These are phyloP conservation scores for Epichloe elymi DNA, from an alignment of 2,329 filamentous ascomycete genomes.

Conservation along the genomic window DNA sequence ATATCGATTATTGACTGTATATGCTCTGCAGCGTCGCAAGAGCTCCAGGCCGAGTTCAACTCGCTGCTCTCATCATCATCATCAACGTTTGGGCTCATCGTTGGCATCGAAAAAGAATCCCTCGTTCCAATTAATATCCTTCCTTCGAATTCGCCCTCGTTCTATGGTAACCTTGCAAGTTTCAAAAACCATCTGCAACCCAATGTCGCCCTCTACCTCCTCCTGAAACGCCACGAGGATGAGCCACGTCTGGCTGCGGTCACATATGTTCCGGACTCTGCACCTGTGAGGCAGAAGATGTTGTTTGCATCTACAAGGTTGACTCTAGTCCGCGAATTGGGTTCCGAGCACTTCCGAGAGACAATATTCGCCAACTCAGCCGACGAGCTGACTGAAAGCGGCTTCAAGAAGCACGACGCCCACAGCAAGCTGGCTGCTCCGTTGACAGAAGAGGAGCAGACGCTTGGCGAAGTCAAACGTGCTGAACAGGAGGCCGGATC, in stretches of 20 bases:
- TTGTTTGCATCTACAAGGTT: conserved; percentile 68
- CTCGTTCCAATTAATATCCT: conserved; percentile 46
- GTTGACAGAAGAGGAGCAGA: conserved; percentile 65
- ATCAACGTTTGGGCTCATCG: conserved; percentile 55
- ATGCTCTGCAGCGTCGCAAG: conserved; percentile 49
- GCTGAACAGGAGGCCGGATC: conserved; percentile 62
- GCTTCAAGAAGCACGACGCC: conserved; percentile 60
- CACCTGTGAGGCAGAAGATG: conserved; percentile 76
- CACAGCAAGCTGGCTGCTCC: conserved; percentile 54
- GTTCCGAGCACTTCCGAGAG: conserved; percentile 66
- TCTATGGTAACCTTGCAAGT: conserved; percentile 49
- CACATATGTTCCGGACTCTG: conserved; percentile 67
- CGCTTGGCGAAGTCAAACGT: conserved; percentile 57
- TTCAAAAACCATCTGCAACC: conserved; percentile 51
- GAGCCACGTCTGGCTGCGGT: conserved; percentile 51
- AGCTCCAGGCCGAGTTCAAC: conserved; percentile 64
- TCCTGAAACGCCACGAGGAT: conserved; percentile 54
- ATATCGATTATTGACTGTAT: background rate
- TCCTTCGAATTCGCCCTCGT: conserved; percentile 42
- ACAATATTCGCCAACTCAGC: conserved; percentile 59
- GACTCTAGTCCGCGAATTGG: conserved; percentile 63
- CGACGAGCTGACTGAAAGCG: conserved; percentile 53
- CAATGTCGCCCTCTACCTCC: conserved; percentile 57
- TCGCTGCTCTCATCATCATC: conserved; percentile 48
- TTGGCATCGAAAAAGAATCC: conserved; percentile 55